Evolutionary conservation across 345 rosid genomes (phyloP).

Genomic region (Trapa incisa): DNA sequence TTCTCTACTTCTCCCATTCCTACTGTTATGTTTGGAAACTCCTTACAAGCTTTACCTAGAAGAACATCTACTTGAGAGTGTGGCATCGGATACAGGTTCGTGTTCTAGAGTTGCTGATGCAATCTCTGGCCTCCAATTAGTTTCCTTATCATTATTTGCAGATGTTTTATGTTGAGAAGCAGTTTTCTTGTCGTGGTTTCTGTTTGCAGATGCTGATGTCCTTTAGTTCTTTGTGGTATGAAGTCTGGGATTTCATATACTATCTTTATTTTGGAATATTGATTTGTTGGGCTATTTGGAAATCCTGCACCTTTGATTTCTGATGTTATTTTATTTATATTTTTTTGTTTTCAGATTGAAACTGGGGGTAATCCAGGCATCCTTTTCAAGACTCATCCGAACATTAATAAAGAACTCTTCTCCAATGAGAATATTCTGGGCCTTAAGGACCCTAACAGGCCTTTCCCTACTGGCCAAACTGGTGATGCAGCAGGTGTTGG

Average conservation of each 20-base stretch:
- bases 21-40: too few species aligned
- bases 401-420: conserved; percentile 81
- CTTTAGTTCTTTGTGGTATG: neutral
- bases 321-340: neutral
- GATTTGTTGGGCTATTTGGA: neutral
- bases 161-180: too few species aligned
- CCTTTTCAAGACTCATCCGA: conserved; percentile 96
- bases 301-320: neutral
- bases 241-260: neutral
- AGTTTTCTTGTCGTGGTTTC: neutral
- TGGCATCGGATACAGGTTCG: neutral
- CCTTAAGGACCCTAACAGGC: conserved; percentile 83
- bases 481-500: conserved; percentile 87
- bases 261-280: neutral
- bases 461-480: conserved; percentile 80
- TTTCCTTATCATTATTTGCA: neutral
- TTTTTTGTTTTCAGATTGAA: conserved; percentile 52
- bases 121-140: neutral
- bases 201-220: neutral
- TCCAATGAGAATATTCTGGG: conserved; percentile 69
- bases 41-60: neutral
- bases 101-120: neutral
- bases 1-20: too few species aligned
- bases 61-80: too few species aligned
- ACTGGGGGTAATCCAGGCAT: conserved; percentile 71